Percentiles rank a stretch among this genome's conserved stretches.
These are phyloP conservation scores for Rhodosporidiobolus odoratus DNA, from an alignment of 768 basidiomycete genomes.

Conservation along the genomic window DNA sequence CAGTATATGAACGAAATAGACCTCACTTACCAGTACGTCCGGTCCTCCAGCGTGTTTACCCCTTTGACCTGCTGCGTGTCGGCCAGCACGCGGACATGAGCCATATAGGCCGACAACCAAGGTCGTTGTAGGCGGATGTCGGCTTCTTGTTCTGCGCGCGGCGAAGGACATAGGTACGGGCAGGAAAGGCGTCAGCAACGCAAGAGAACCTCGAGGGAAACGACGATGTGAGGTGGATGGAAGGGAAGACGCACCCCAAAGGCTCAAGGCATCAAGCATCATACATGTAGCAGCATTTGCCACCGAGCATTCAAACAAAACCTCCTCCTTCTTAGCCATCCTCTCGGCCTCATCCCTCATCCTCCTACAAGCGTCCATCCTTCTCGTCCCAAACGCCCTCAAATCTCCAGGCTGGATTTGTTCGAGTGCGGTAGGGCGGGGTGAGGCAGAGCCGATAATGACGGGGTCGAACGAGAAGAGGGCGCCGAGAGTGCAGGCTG, in stretches of 20 bases:
- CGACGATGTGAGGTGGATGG: not conserved
- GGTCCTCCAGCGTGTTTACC: not conserved
- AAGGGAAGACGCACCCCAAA: not conserved
- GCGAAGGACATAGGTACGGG: not conserved
- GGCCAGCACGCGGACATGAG: not conserved
- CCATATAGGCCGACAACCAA: not conserved
- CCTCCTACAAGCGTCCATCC: not conserved
- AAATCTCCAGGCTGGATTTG: not conserved
- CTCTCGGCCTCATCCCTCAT: not conserved
- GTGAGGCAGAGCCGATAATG: slow-evolving; percentile 3
- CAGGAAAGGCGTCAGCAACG: not conserved
- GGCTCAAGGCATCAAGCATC: not conserved
- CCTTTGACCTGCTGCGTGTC: not conserved
- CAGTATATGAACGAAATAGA: not conserved
- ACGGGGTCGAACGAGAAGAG: slow-evolving; percentile 6
- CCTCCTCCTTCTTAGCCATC: slow-evolving; percentile 2
- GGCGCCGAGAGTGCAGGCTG: slow-evolving; percentile 6
- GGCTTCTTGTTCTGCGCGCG: not conserved
- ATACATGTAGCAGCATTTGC: slow-evolving; percentile 4
- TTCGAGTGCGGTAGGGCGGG: not conserved
- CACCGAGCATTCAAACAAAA: not conserved
- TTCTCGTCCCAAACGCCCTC: slow-evolving; percentile 1
- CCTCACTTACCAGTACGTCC: not conserved
- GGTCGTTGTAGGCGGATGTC: not conserved
- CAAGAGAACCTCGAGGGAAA: not conserved